Evolutionary conservation across 2,329 filamentous ascomycete genomes (phyloP).

Genomic region (Botrytis hyacinthi): DNA sequence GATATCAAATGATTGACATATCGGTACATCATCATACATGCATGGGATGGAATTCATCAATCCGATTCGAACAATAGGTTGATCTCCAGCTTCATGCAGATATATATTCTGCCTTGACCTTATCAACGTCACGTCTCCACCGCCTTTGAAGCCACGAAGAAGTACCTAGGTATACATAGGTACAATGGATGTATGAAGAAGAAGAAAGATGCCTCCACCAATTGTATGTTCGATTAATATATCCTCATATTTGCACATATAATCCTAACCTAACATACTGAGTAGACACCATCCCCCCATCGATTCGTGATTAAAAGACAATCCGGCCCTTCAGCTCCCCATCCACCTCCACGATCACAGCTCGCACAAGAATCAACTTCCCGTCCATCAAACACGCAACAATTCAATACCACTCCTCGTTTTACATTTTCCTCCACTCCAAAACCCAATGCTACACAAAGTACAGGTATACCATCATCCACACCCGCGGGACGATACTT

Average conservation of each 20-base stretch:
- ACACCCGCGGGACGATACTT: constrained; percentile 35
- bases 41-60: neutral
- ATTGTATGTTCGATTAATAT: constrained; percentile 31
- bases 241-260: constrained; percentile 6
- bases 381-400: constrained; percentile 29
- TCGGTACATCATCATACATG: no score
- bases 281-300: constrained; percentile 41
- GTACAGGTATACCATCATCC: constrained; percentile 25
- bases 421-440: constrained; percentile 38
- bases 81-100: neutral
- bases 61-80: neutral
- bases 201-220: constrained; percentile 37
- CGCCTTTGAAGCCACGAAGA: neutral
- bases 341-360: constrained; percentile 26
- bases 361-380: constrained; percentile 31
- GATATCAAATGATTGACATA: neutral
- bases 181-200: neutral
- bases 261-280: constrained; percentile 17
- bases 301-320: constrained; percentile 40
- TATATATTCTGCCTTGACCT: neutral
- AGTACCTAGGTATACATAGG: neutral
- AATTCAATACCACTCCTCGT: constrained; percentile 39
- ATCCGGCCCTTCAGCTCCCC: constrained; percentile 6
- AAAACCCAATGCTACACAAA: constrained; percentile 30
- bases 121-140: neutral